A percentile compares a stretch with the other conserved stretches of the same genome.
These are phyloP conservation scores for Fusarium hainanense DNA, from an alignment of 2,329 filamentous ascomycete genomes.

Conservation along the genomic window DNA sequence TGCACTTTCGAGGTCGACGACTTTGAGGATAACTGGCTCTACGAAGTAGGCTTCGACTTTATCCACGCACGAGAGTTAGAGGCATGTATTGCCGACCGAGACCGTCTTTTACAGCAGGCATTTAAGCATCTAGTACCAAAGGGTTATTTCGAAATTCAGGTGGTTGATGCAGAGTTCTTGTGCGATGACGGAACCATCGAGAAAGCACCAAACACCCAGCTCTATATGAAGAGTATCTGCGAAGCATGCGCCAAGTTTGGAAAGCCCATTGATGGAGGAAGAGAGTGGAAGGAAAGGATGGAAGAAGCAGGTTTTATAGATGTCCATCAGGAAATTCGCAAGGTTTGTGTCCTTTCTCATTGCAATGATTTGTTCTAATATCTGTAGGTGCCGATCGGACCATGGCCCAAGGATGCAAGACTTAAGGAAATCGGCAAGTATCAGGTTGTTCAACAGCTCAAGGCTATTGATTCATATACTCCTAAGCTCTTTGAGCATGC, in stretches of 20 bases:
- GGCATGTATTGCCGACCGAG: constrained; percentile 7
- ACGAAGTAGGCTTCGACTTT: constrained; percentile 13
- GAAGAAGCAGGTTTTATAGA: constrained; percentile 10
- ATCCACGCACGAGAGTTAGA: constrained; percentile 27
- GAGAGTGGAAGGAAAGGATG: constrained; percentile 14
- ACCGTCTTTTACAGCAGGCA: neutral
- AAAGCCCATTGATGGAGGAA: constrained; percentile 9
- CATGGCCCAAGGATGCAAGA: constrained; percentile 18
- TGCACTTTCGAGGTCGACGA: constrained; percentile 30
- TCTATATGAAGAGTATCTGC: constrained; percentile 3
- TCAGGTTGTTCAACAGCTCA: constrained; percentile 19
- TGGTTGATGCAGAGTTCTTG: neutral
- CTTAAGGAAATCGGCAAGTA: constrained; percentile 28
- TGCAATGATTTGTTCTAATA: neutral
- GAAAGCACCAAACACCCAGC: constrained; percentile 3
- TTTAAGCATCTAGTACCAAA: neutral
- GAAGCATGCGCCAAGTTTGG: constrained; percentile 25
- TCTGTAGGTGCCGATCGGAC: constrained; percentile 14
- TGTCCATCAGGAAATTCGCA: constrained; percentile 5
- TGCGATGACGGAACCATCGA: constrained; percentile 18
- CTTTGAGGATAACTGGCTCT: constrained; percentile 25
- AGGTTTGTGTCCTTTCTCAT: neutral
- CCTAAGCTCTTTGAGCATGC: constrained; percentile 25
- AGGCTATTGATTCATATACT: constrained; percentile 30
- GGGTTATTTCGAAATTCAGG: constrained; percentile 23